These are phyloP conservation scores for Talaromyces sp. DNA, from an alignment of 2,329 filamentous ascomycete species.

Conservation along the genomic window DNA sequence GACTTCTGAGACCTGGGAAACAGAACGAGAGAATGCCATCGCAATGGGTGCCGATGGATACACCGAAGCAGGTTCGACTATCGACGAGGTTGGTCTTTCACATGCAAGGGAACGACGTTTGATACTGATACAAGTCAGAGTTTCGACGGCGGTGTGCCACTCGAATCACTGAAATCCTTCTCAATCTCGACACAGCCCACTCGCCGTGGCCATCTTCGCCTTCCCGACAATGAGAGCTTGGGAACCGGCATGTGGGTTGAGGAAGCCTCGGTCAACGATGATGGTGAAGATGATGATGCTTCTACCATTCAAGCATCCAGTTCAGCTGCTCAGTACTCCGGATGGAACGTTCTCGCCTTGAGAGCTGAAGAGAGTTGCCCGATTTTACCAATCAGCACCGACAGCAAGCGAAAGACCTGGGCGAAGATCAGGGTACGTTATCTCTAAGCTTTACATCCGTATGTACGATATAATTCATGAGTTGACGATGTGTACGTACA, in stretches of 20 bases:
- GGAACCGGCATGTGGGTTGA: background rate
- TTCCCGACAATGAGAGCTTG: background rate
- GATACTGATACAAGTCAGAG: conserved; percentile 7
- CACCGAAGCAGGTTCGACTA: background rate
- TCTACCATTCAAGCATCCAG: background rate
- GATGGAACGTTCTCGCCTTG: background rate
- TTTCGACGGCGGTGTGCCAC: background rate
- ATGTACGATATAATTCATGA: background rate
- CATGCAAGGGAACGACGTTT: background rate
- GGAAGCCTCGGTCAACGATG: background rate
- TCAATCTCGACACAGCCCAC: background rate
- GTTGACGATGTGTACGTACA: background rate
- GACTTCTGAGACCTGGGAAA: conserved; percentile 33
- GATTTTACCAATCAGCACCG: background rate
- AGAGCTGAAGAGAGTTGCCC: background rate
- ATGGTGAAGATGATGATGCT: background rate
- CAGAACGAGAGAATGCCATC: background rate
- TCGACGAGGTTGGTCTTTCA: background rate
- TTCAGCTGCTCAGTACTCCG: background rate
- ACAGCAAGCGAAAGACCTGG: background rate
- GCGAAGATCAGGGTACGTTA: conserved; percentile 16
- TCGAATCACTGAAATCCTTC: background rate
- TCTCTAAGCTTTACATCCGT: background rate
- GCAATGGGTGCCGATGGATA: background rate
- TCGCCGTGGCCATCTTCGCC: background rate